Evolutionary conservation across 2,329 filamentous ascomycete genomes (phyloP).

Genomic region (Hypomyces perniciosus): DNA sequence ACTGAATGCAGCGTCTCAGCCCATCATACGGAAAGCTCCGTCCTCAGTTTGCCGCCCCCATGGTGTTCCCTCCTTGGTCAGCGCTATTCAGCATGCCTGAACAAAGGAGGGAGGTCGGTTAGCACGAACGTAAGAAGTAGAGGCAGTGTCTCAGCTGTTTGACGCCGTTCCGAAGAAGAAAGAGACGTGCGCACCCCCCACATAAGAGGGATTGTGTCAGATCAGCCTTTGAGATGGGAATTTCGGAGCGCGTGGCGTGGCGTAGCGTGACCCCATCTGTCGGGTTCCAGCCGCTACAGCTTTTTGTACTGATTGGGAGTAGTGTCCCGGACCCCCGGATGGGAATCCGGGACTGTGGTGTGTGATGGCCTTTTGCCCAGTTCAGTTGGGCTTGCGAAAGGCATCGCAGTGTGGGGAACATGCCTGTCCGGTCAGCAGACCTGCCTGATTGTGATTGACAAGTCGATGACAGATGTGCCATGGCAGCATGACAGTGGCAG

Average conservation of each 20-base stretch:
- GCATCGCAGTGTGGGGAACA: constrained; percentile 7
- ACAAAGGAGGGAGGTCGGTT: not conserved
- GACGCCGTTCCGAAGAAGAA: not conserved
- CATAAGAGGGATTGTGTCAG: not conserved
- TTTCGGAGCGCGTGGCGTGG: constrained; percentile 2
- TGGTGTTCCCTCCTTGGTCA: no score
- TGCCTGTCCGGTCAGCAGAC: constrained; percentile 10
- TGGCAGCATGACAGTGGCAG: no score
- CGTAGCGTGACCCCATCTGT: not conserved
- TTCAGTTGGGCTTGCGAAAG: constrained; percentile 30
- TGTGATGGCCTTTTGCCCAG: constrained; percentile 22
- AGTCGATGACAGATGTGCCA: not conserved
- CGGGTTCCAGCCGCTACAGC: constrained; percentile 1
- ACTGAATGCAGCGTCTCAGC: not conserved
- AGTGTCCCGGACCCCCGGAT: not conserved
- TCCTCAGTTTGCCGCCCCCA: not conserved
- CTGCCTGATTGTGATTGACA: constrained; percentile 4
- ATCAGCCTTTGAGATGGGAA: constrained; percentile 1
- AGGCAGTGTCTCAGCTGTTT: not conserved
- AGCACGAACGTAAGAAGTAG: not conserved
- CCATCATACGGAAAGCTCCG: not conserved
- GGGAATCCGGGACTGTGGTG: not conserved
- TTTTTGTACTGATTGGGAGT: not conserved
- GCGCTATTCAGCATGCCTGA: not conserved
- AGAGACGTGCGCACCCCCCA: not conserved